Evolutionary conservation across 1,284 basidiomycete species (phyloP), one percentile per base, ranked within the genome.

Genomic region (Fomitopsis schrenkii): DNA sequence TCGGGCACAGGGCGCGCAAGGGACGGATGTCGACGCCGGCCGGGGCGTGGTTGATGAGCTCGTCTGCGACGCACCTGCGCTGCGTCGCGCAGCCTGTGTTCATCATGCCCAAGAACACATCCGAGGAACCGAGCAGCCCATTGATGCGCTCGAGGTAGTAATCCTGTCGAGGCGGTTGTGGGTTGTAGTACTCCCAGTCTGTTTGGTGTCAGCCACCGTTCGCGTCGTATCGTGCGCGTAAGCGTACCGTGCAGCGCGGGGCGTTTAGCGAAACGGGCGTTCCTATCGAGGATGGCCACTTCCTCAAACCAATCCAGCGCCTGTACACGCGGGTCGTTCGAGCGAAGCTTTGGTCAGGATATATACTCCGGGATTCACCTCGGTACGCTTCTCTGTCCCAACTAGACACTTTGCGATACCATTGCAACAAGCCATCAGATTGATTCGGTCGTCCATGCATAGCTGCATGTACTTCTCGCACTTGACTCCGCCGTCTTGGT

Each of bases 71-170:
- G 53, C 65, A 63, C 12, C 59, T 60, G 12, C 67, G 58, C 45
- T 68, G 66, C 28, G 63, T 59, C 1, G 66, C 69, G 6, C 63
- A 44, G 7, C 64, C 66, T 4, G 69, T 71, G 59, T 70, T 69
- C 0, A 67, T 65, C 2, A 71, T 64, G 53, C 55, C 50, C 26
- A 68, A 59, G 57, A 66, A 68, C 8, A 68, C 55, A 30, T 69
- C 64, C 2, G 65, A 65, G 7, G 66, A 61, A 12, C 53, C 58
- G 36, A 56, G 41, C 36, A 67, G 61, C 2, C 63, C 65, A 8
- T 55, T 65, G 1, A 71, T 40, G 3, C 65, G 62, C 40, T 69
- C 63, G 3, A 63, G 45, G 35, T 63, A 62, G 45, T 65, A 68
- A 26, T 67, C 66, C 14, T 62, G 55, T 36, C 55, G 53, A 5